Conservation (phyloP, 495 filamentous ascomycete genomes). For the Staphylotrichum tortipilum region DNA sequence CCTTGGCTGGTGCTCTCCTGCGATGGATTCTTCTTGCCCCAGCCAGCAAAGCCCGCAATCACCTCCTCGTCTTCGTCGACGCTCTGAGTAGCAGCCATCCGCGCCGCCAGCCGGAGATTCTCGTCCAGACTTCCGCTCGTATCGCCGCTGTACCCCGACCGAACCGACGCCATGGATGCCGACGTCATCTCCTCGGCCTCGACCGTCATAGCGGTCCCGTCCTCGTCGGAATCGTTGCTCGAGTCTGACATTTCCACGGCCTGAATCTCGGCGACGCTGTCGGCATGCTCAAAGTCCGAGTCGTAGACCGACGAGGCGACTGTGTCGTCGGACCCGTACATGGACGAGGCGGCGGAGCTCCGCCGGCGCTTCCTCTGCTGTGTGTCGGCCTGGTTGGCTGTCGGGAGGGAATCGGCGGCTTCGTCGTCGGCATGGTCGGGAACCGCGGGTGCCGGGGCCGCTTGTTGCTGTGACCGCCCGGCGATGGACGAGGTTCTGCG, state of each 20-base stretch:
- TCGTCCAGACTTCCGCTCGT: slow-evolving; percentile 65
- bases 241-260: slow-evolving; percentile 47
- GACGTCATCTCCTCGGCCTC: slow-evolving; percentile 61
- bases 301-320: slow-evolving; percentile 76
- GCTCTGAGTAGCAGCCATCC: slow-evolving; percentile 59
- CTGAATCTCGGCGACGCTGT: slow-evolving; percentile 46
- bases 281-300: slow-evolving; percentile 53
- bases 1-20: slow-evolving; percentile 4
- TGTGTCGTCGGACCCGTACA: slow-evolving; percentile 53
- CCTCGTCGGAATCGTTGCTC: slow-evolving; percentile 52
- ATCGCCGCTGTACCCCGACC: slow-evolving; percentile 50
- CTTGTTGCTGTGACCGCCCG: slow-evolving; percentile 32
- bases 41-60: slow-evolving; percentile 52
- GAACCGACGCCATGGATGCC: slow-evolving; percentile 50
- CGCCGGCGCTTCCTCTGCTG: slow-evolving; percentile 58
- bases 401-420: slow-evolving; percentile 54
- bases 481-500: slow-evolving; percentile 57
- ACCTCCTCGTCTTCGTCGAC: slow-evolving; percentile 74
- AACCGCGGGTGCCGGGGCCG: slow-evolving; percentile 55
- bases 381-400: slow-evolving; percentile 58
- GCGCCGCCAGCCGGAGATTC: slow-evolving; percentile 65
- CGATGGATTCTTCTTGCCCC: slow-evolving; percentile 31
- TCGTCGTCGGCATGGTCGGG: slow-evolving; percentile 54
- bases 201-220: slow-evolving; percentile 68
- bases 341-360: slow-evolving; percentile 54